These are phyloP conservation scores for Arthrobotrys musiformis DNA, from an alignment of 2,329 filamentous ascomycete genomes.

Conservation along the genomic window DNA sequence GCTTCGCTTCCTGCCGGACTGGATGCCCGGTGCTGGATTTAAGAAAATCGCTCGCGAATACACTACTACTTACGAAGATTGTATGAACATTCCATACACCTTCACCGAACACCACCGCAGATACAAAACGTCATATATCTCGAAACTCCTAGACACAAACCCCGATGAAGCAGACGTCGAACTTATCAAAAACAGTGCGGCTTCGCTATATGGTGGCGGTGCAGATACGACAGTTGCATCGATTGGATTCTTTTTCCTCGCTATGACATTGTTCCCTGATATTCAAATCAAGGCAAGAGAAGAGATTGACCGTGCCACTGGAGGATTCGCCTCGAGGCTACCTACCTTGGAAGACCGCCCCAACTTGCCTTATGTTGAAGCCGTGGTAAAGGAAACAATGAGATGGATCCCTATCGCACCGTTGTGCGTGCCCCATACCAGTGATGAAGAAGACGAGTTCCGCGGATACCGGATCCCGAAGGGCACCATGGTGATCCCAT, in stretches of 20 bases:
- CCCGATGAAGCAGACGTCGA: constrained; percentile 63
- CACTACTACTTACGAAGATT: constrained; percentile 35
- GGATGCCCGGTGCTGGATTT: constrained; percentile 59
- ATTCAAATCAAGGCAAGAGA: constrained; percentile 69
- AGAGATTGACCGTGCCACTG: constrained; percentile 70
- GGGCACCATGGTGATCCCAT: constrained; percentile 67
- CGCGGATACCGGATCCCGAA: constrained; percentile 68
- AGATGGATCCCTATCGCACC: constrained; percentile 70
- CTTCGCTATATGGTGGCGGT: constrained; percentile 64
- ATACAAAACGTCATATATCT: constrained; percentile 60
- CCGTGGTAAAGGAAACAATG: constrained; percentile 70
- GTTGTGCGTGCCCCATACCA: constrained; percentile 67
- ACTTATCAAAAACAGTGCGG: constrained; percentile 64
- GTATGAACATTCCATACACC: constrained; percentile 58
- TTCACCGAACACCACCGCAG: constrained; percentile 64
- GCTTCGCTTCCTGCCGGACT: constrained; percentile 60
- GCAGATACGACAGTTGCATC: constrained; percentile 64
- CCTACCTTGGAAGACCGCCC: constrained; percentile 67
- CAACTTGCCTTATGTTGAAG: constrained; percentile 68
- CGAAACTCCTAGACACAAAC: constrained; percentile 65
- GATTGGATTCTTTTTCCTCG: constrained; percentile 61
- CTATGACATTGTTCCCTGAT: constrained; percentile 67
- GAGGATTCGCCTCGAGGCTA: constrained; percentile 65
- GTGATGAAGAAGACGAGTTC: constrained; percentile 68
- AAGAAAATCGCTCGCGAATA: constrained; percentile 55